These are phyloP conservation scores for Penicillium sp. DNA, from an alignment of 2,329 filamentous ascomycete species.

Conservation along the genomic window DNA sequence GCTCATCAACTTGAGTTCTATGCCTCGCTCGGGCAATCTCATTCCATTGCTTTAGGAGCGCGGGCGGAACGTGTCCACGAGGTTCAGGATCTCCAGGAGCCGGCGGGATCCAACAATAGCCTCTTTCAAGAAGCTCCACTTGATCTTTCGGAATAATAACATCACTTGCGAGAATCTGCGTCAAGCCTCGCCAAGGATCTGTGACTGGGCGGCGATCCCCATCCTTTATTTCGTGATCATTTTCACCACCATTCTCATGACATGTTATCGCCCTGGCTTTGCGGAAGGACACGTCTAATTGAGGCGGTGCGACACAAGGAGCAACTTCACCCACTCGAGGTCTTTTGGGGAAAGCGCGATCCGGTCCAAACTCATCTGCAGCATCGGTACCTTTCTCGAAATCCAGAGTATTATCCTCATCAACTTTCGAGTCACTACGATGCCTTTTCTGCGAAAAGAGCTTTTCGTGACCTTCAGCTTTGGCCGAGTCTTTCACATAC, in stretches of 20 bases:
- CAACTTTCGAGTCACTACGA: not conserved
- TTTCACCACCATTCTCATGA: not conserved
- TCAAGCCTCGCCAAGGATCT: constrained; percentile 29
- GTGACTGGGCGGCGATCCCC: not conserved
- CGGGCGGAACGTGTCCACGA: constrained; percentile 31
- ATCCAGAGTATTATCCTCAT: too few species aligned
- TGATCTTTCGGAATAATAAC: constrained; percentile 48
- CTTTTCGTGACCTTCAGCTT: too few species aligned
- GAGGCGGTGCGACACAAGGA: too few species aligned
- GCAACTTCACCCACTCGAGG: too few species aligned
- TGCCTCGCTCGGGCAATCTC: constrained; percentile 15
- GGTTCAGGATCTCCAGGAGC: constrained; percentile 21
- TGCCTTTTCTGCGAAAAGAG: constrained; percentile 9
- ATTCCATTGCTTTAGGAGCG: constrained; percentile 35
- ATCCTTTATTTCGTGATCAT: not conserved
- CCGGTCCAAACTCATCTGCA: too few species aligned
- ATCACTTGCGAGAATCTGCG: constrained; percentile 38
- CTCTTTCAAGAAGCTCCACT: constrained; percentile 41
- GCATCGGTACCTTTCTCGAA: too few species aligned
- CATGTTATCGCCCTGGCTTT: too few species aligned
- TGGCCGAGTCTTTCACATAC: too few species aligned
- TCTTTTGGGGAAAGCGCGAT: too few species aligned
- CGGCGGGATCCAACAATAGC: constrained; percentile 38
- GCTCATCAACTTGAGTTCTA: constrained; percentile 2
- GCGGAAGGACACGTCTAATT: too few species aligned